These are phyloP conservation scores for Aspergillus awamori DNA, from an alignment of 2,329 filamentous ascomycete genomes.

Conservation along the genomic window DNA sequence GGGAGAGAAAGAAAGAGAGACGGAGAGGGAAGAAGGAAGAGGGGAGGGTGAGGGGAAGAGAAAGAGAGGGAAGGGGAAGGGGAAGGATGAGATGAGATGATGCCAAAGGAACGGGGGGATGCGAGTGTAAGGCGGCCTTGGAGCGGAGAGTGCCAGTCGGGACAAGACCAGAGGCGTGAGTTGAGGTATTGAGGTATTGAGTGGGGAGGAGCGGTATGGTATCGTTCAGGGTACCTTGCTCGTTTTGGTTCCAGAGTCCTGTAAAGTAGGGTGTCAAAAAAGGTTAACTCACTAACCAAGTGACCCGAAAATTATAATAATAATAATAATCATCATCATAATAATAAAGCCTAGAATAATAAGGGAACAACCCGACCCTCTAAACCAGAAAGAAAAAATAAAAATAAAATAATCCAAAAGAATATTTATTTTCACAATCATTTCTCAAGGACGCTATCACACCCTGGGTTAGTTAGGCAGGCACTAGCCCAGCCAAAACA, in stretches of 20 bases:
- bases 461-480: slow-evolving; percentile 5
- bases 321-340: not conserved
- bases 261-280: slow-evolving; percentile 6
- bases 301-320: slow-evolving; percentile 8
- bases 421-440: too few relatives aligned
- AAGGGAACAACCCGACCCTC: not conserved
- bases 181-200: slow-evolving; percentile 18
- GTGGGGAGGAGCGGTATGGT: slow-evolving; percentile 24
- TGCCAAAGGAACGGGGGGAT: slow-evolving; percentile 28
- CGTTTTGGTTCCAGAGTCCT: not conserved
- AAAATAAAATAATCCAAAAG: not conserved
- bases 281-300: slow-evolving; percentile 5
- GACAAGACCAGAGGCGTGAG: not conserved
- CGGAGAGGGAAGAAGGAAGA: slow-evolving; percentile 26
- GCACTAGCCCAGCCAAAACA: slow-evolving; percentile 1
- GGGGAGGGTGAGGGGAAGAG: slow-evolving; percentile 27
- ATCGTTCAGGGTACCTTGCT: slow-evolving; percentile 25
- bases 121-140: slow-evolving; percentile 26
- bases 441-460: not conserved
- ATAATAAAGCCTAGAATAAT: not conserved
- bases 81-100: slow-evolving; percentile 30
- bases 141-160: slow-evolving; percentile 23
- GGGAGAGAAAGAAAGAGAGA: slow-evolving; percentile 20
- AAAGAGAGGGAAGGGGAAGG: slow-evolving; percentile 14
- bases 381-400: not conserved